phyloP scores from a whole-genome alignment of 345 rosid genomes.

The Citrus trifoliata region DNA sequence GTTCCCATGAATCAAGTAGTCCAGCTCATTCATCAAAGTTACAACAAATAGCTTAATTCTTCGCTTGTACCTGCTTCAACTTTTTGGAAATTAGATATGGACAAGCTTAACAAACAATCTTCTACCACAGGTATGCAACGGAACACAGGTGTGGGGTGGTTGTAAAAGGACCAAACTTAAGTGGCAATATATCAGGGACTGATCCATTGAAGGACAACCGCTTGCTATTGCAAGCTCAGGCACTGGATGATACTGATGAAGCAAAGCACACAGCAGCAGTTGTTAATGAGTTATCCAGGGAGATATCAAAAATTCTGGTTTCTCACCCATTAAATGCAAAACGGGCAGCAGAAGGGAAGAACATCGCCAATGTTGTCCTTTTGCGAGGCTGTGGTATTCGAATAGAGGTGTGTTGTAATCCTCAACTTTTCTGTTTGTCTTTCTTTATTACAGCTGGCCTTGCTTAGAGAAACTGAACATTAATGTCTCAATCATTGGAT shows the following conservation, averaged over 20 bases:
- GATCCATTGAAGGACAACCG: conserved; percentile 93
- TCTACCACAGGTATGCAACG: conserved; percentile 73
- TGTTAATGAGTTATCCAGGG: conserved; percentile 80
- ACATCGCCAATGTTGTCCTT: conserved; percentile 81
- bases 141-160: conserved; percentile 98
- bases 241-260: conserved; percentile 83
- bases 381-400: conserved; percentile 95
- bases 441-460: not conserved
- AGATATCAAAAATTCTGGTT: conserved; percentile 68
- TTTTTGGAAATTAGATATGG: not conserved
- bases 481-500: not conserved
- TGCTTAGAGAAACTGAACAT: not conserved
- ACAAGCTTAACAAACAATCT: not conserved
- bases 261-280: conserved; percentile 81
- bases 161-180: conserved; percentile 85
- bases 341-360: conserved; percentile 75
- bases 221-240: conserved; percentile 67
- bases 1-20: not conserved
- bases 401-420: conserved; percentile 60
- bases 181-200: conserved; percentile 95
- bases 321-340: conserved; percentile 74
- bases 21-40: not conserved
- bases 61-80: not conserved
- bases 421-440: not conserved
- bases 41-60: not conserved